These are phyloP conservation scores for Borovskyia barvae DNA, from an alignment of 208 protist species.

Conservation along the genomic window DNA sequence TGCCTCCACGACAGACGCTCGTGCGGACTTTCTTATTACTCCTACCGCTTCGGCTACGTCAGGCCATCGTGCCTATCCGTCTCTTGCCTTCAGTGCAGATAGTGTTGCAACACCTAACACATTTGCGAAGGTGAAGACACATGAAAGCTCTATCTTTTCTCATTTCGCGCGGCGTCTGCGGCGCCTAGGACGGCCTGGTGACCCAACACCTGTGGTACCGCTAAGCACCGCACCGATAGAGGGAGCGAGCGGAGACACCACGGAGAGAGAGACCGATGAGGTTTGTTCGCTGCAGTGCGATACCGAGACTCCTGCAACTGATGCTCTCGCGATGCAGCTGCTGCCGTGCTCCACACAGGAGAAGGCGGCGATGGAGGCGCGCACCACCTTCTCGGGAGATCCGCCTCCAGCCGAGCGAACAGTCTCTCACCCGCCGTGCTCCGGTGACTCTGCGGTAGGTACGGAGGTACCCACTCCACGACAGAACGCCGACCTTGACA, in stretches of 20 bases:
- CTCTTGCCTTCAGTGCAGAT: constrained; percentile 47
- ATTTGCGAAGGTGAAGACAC: constrained; percentile 46
- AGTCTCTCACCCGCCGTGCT: no score
- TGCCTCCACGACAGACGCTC: no score
- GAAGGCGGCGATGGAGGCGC: constrained; percentile 19
- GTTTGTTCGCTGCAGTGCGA: no score
- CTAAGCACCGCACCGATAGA: constrained; percentile 22
- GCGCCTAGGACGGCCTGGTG: constrained; percentile 7
- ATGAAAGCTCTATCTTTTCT: constrained; percentile 28
- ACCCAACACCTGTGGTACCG: constrained; percentile 19
- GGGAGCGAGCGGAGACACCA: not conserved
- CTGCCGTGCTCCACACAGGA: constrained; percentile 32
- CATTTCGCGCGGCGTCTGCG: constrained; percentile 20
- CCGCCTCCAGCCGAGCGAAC: no score
- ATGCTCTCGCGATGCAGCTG: constrained; percentile 10
- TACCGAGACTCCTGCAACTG: not conserved
- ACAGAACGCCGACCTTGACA: no score
- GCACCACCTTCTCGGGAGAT: no score
- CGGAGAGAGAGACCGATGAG: constrained; percentile 7
- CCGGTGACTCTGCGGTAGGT: no score
- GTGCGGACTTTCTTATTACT: no score
- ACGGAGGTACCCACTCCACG: no score
- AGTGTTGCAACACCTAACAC: constrained; percentile 65
- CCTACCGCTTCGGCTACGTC: no score
- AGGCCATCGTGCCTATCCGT: no score